A percentile compares a stretch with the other conserved stretches of the same genome.
Evolutionary conservation across 2,329 filamentous ascomycete species (phyloP).

Genomic region (Pseudogymnoascus sp.): DNA sequence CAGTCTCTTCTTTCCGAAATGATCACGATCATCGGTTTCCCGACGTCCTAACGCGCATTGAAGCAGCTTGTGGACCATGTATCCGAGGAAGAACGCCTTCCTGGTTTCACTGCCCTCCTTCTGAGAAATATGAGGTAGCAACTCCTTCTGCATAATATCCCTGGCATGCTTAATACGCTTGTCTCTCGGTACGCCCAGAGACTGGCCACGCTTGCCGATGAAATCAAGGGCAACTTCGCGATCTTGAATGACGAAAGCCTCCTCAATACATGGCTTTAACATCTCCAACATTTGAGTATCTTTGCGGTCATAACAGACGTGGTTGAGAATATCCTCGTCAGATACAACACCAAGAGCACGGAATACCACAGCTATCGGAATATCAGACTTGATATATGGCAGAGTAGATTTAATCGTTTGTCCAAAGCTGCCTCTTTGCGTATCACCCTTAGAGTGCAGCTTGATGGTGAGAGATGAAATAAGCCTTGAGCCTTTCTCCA

Average conservation of each 20-base stretch:
- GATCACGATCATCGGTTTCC: slow-evolving; percentile 94
- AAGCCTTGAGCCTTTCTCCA: slow-evolving; percentile 91
- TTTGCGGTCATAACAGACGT: slow-evolving; percentile 92
- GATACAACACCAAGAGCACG: slow-evolving; percentile 91
- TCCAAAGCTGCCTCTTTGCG: slow-evolving; percentile 71
- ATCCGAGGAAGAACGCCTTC: slow-evolving; percentile 96
- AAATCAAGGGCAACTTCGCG: slow-evolving; percentile 89
- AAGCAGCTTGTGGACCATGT: slow-evolving; percentile 95
- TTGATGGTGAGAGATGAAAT: slow-evolving; percentile 92
- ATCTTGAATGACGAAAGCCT: slow-evolving; percentile 93
- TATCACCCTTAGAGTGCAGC: slow-evolving; percentile 77
- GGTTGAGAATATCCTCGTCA: slow-evolving; percentile 95
- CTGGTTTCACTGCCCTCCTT: slow-evolving; percentile 88
- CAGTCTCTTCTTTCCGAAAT: slow-evolving; percentile 97
- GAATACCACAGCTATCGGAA: slow-evolving; percentile 93
- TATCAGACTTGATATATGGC: slow-evolving; percentile 88
- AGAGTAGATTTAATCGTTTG: slow-evolving; percentile 85
- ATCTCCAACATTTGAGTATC: slow-evolving; percentile 98
- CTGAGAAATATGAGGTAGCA: slow-evolving; percentile 93
- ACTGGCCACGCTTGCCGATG: slow-evolving; percentile 84
- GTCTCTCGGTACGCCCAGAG: slow-evolving; percentile 68
- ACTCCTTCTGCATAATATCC: slow-evolving; percentile 95
- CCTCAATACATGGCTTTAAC: slow-evolving; percentile 93
- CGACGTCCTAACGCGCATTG: slow-evolving; percentile 89
- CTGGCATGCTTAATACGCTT: slow-evolving; percentile 87